Base-by-base conservation (phyloP, 345 rosid species). In the Trapa bicornis region DNA sequence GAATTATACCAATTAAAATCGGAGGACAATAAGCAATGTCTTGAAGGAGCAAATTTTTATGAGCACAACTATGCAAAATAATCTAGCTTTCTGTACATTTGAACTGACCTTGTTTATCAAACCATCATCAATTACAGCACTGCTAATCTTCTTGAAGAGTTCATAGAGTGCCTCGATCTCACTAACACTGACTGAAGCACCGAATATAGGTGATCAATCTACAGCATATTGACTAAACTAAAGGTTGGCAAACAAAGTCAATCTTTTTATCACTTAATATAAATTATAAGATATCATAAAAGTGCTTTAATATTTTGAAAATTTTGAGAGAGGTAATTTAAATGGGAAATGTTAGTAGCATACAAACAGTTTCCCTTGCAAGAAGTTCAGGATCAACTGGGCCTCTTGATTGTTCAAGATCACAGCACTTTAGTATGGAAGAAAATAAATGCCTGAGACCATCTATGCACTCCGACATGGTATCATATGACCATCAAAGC, bases 81-180 rank as follows among this genome's bases (percentile, higher is more conserved):
- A 57, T 37, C n/a, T 43, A 32, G 17, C 38, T 54, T 22, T 9
- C 60, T 47, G 36, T 14, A 67, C 45, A 35, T 57, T 35, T 17
- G 61, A 35, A 65, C 72, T 42, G 37, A 93, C 98, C 98, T 93
- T 94, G 82, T 91, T 91, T 75, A 94, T 94, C 57, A 94, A 77
- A 50, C 97, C 97, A 52, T 91, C 99, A 75, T 95, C 99, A 74
- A 89, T 91, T 71, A 95, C 99, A 9, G 96, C 99, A 65, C 99
- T 95, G 81, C 99, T 91, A 70, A 95, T 95, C 86, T 91, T 91
- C 87, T 95, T 91, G 72, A 95, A 95, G 37, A 95, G 93, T 79
- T 95, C 99, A 72, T 95, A 95, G 32, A 94, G 89, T 37, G 99
- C 99, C 78, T 94, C 99, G 60, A 94, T 87, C 82, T 94, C 99